A percentile compares a stretch with the other conserved stretches of the same genome.
Evolutionary conservation across 73 alveolate genomes (phyloP).

Genomic region (Diophrys appendiculata): DNA sequence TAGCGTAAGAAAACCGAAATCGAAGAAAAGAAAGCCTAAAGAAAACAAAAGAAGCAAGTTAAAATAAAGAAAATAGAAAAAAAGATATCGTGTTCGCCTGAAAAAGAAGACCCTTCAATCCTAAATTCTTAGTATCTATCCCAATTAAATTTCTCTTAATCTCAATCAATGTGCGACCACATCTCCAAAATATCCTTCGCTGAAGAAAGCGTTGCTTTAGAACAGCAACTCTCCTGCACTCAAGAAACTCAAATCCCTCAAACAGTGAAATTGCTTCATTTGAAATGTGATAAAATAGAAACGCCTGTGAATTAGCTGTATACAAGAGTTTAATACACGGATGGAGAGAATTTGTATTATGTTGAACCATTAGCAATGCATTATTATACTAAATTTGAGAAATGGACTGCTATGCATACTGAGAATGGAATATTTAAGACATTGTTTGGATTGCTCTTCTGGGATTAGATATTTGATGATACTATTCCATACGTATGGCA

Average conservation of each 20-base stretch:
- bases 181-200: too few species aligned
- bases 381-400: slow-evolving; percentile 66
- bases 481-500: slow-evolving; percentile 78
- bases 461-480: slow-evolving; percentile 85
- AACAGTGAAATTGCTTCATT: neutral
- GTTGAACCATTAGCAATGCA: slow-evolving; percentile 87
- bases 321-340: slow-evolving; percentile 22
- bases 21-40: neutral
- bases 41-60: neutral
- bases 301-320: neutral
- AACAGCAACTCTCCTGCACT: neutral
- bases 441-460: slow-evolving; percentile 75
- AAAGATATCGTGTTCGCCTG: too few species aligned
- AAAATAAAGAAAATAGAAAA: neutral
- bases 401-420: slow-evolving; percentile 78
- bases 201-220: neutral
- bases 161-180: too few species aligned
- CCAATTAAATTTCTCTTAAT: too few species aligned
- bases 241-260: too few species aligned
- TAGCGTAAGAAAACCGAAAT: neutral
- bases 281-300: neutral
- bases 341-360: slow-evolving; percentile 23
- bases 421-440: slow-evolving; percentile 82
- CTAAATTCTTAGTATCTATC: too few species aligned
- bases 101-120: too few species aligned